phyloP scores from a whole-genome alignment of 441 rosid species.

The Syzygium malaccense region DNA sequence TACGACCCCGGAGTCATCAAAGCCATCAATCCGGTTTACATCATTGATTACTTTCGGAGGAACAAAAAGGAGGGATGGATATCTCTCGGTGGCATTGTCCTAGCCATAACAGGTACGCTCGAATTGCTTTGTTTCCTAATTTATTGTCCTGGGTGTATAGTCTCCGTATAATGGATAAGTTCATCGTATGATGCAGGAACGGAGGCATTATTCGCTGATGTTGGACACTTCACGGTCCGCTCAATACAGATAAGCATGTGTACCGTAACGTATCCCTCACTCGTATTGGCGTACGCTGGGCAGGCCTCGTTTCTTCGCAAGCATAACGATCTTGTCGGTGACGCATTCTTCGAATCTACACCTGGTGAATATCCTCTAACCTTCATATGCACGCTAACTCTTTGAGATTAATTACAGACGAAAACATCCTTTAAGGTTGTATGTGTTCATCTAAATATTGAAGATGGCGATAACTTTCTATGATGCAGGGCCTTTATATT shows the following conservation, averaged over 20 bases:
- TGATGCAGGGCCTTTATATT: slow-evolving; percentile 22
- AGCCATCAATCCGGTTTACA: slow-evolving; percentile 39
- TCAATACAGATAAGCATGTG: slow-evolving; percentile 56
- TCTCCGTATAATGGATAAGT: neutral
- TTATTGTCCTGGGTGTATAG: neutral
- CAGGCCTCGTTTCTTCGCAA: slow-evolving; percentile 45
- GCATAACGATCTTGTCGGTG: slow-evolving; percentile 19
- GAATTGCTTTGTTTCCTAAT: neutral
- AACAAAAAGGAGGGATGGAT: slow-evolving; percentile 44
- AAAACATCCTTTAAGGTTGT: neutral
- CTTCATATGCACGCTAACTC: neutral
- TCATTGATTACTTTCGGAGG: slow-evolving; percentile 35
- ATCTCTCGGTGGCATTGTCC: slow-evolving; percentile 54
- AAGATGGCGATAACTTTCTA: neutral
- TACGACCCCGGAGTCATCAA: slow-evolving; percentile 27
- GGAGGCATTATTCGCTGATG: slow-evolving; percentile 51
- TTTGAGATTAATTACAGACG: neutral
- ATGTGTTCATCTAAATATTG: neutral
- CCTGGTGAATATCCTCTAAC: slow-evolving; percentile 17
- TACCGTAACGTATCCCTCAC: slow-evolving; percentile 33
- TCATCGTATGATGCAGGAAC: slow-evolving; percentile 22
- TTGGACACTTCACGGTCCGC: slow-evolving; percentile 48
- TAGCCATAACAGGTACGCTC: slow-evolving; percentile 36
- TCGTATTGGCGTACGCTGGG: slow-evolving; percentile 32
- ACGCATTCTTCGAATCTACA: slow-evolving; percentile 28